Base-by-base conservation (phyloP, 371 early-diverging fungal genomes). In the Batrachochytrium dendrobatidis region DNA sequence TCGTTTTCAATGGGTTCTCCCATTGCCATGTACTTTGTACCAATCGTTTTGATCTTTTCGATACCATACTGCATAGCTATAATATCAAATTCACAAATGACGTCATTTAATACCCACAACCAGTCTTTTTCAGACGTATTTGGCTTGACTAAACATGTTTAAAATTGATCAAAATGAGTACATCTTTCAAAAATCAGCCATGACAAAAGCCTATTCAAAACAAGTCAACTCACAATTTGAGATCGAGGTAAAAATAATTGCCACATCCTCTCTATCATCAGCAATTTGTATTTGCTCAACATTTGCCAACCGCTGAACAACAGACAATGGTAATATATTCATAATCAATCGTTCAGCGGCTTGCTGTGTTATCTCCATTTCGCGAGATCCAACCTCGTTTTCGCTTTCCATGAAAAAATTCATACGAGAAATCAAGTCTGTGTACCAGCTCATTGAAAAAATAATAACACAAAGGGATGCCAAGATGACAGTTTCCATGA, bases 31-130 rank as follows among this genome's bases (percentile, higher is more conserved):
- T 70, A 70, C 60, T 70, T 70, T 6, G 66, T 60, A 53, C 70
- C 70, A 10, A 71, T 70, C 4, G 71, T 71, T 39, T 71, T 71
- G 49, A 71, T 70, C 52, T 71, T 71, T 31, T 72, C 72, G 30
- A 71, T 61, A 20, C 62, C 64, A 7, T 53, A 53, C 17, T 43
- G 33, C 20, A 26, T 26, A 25, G 61, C 58, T 53, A 62, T 46
- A 48, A 62, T 56, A 54, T 71, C 71, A 18, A 71, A 46, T 32
- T 64, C 64, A 53, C 67, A 70, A n/a, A 71, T 65, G 28, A 71
- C 55, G 50, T 71, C 71, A 55, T 71, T 71, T 35, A 71, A 53
- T 31, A 73, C 44, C 60, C 55, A 44, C 2, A 69, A 55, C 20
- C 61, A 45, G 34, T 60, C 51, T 20, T 30, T 45, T n/a, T 58